Percentiles rank a stretch among this genome's conserved stretches.
Evolutionary conservation across 306 rosid species (phyloP).

Genomic region (Leucaena leucocephala): DNA sequence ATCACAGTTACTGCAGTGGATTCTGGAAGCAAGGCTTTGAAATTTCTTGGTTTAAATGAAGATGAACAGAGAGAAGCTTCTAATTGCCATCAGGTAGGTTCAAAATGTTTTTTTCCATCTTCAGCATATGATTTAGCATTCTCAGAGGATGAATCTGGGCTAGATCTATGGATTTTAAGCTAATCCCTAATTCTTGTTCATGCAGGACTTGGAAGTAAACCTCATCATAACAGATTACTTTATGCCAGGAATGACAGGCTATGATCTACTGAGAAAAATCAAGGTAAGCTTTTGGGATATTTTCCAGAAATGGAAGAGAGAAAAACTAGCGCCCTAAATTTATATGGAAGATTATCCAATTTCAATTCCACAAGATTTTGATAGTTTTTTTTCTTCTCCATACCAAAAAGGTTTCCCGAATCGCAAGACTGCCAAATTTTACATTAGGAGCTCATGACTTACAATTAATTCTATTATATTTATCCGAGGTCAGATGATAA

Average conservation of each 20-base stretch:
- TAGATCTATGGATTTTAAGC: conserved; percentile 21
- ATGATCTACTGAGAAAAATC: conserved; percentile 78
- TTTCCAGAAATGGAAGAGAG: background rate
- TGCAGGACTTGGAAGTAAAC: conserved; percentile 68
- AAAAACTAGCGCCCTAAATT: background rate
- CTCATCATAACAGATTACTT: conserved; percentile 87
- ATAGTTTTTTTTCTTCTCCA: background rate
- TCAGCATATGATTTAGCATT: background rate
- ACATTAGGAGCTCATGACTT: background rate
- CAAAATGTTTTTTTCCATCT: conserved; percentile 10
- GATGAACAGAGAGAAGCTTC: conserved; percentile 47
- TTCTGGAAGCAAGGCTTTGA: conserved; percentile 79
- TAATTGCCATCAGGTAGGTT: conserved; percentile 58
- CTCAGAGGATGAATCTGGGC: conserved; percentile 14
- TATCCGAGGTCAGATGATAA: conserved; percentile 23
- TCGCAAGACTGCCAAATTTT: background rate
- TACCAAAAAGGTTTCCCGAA: background rate
- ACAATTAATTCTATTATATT: background rate
- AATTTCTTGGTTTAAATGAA: conserved; percentile 69
- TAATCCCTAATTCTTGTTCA: conserved; percentile 16
- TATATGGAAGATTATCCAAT: background rate
- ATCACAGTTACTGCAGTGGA: conserved; percentile 78
- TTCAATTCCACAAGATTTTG: background rate
- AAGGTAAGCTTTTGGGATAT: conserved; percentile 48
- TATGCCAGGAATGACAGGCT: conserved; percentile 97